Evolutionary conservation across 2,329 filamentous ascomycete genomes (phyloP).

Genomic region (Moelleriella libera): DNA sequence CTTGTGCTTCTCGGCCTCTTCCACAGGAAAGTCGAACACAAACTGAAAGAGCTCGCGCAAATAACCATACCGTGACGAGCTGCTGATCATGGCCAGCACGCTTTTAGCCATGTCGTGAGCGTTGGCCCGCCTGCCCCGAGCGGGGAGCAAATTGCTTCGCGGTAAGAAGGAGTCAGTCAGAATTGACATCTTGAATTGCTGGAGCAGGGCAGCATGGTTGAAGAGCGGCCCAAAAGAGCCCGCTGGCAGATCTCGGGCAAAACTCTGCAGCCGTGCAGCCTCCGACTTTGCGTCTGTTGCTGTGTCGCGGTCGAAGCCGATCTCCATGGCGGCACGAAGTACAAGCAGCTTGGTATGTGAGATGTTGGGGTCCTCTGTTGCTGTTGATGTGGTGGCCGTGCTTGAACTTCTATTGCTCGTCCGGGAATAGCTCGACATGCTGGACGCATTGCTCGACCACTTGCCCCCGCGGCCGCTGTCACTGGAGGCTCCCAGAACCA

Average conservation of each 20-base stretch:
- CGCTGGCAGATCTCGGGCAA: slow-evolving; percentile 60
- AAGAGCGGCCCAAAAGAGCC: slow-evolving; percentile 65
- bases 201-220: slow-evolving; percentile 57
- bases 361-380: slow-evolving; percentile 62
- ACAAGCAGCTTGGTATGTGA: slow-evolving; percentile 66
- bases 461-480: slow-evolving; percentile 47
- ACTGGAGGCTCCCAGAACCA: slow-evolving; percentile 62
- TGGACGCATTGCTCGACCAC: slow-evolving; percentile 74
- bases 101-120: slow-evolving; percentile 70
- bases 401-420: slow-evolving; percentile 50
- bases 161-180: slow-evolving; percentile 50
- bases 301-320: slow-evolving; percentile 56
- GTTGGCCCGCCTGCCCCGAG: slow-evolving; percentile 41
- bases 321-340: slow-evolving; percentile 73
- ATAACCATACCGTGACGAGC: slow-evolving; percentile 57
- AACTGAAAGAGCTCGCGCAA: slow-evolving; percentile 68
- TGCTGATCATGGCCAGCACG: slow-evolving; percentile 60
- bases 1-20: slow-evolving; percentile 59
- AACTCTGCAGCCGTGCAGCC: slow-evolving; percentile 50
- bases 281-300: slow-evolving; percentile 28
- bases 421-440: slow-evolving; percentile 67
- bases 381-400: slow-evolving; percentile 56
- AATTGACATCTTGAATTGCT: slow-evolving; percentile 70
- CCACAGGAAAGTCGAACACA: slow-evolving; percentile 72
- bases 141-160: slow-evolving; percentile 26